Conservation (phyloP, 192 early-diverging fungal genomes). For the Endogone sp. region DNA sequence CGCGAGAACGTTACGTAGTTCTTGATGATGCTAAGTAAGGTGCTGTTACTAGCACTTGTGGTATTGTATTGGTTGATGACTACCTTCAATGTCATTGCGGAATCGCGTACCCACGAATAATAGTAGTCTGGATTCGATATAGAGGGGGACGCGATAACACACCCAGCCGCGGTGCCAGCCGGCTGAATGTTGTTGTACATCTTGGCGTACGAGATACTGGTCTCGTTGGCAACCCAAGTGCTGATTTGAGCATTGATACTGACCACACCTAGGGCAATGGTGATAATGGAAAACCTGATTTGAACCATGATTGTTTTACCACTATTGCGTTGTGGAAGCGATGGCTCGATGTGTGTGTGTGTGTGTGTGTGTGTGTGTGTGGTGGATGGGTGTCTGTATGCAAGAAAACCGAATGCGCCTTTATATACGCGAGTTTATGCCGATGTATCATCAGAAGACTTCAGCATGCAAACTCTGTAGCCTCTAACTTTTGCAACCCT, state of each 20-base stretch:
- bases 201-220: not conserved
- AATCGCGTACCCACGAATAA: constrained; percentile 70
- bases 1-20: constrained; percentile 33
- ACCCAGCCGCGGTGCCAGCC: not conserved
- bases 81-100: constrained; percentile 56
- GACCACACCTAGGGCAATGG: not conserved
- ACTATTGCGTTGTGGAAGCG: no score
- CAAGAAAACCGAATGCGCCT: no score
- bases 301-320: not conserved
- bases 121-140: constrained; percentile 60
- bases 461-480: no score
- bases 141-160: constrained; percentile 1
- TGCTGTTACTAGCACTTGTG: constrained; percentile 9
- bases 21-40: constrained; percentile 17
- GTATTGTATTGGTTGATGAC: constrained; percentile 25
- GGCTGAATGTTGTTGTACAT: not conserved
- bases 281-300: not conserved
- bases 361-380: no score
- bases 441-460: no score
- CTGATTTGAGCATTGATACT: not conserved
- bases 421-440: no score
- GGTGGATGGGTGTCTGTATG: no score
- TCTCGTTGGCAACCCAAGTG: not conserved
- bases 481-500: no score
- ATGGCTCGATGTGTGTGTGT: no score